phyloP scores from a whole-genome alignment of 2,329 filamentous ascomycete species.

The Aspergillus ustus region DNA sequence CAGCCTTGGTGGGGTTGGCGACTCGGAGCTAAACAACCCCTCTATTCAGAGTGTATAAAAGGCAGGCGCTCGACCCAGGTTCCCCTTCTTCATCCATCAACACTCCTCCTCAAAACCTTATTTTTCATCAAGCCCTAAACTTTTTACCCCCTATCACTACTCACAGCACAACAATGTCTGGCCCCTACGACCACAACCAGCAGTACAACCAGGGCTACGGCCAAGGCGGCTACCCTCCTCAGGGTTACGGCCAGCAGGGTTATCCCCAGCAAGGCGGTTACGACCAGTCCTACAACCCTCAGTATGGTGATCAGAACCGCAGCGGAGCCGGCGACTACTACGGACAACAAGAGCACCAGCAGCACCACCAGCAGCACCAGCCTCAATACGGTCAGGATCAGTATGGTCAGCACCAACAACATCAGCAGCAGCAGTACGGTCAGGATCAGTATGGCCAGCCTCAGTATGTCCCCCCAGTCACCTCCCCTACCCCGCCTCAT shows the following conservation, averaged over 20 bases:
- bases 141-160: constrained; percentile 7
- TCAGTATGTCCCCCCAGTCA: neutral
- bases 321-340: constrained; percentile 22
- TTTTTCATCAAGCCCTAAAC: constrained; percentile 3
- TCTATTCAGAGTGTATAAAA: neutral
- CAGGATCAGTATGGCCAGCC: constrained; percentile 27
- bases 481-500: neutral
- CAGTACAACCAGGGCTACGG: constrained; percentile 17
- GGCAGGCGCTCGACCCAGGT: neutral
- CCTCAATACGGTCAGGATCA: constrained; percentile 25
- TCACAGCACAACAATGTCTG: constrained; percentile 28
- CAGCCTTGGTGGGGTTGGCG: constrained; percentile 18
- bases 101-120: constrained; percentile 3
- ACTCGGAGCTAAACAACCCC: constrained; percentile 7
- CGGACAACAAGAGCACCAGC: constrained; percentile 29
- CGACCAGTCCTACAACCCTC: constrained; percentile 17
- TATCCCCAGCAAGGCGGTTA: constrained; percentile 30
- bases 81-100: constrained; percentile 13
- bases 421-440: constrained; percentile 23
- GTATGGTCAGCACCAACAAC: constrained; percentile 29
- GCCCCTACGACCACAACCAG: constrained; percentile 14
- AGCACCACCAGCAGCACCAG: constrained; percentile 18
- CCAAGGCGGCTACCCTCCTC: constrained; percentile 23
- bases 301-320: constrained; percentile 18
- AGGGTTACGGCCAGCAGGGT: constrained; percentile 27